Evolutionary conservation across 331 rosid species (phyloP), one percentile per base, ranked within the genome.

Genomic region (Spiraea crenata): DNA sequence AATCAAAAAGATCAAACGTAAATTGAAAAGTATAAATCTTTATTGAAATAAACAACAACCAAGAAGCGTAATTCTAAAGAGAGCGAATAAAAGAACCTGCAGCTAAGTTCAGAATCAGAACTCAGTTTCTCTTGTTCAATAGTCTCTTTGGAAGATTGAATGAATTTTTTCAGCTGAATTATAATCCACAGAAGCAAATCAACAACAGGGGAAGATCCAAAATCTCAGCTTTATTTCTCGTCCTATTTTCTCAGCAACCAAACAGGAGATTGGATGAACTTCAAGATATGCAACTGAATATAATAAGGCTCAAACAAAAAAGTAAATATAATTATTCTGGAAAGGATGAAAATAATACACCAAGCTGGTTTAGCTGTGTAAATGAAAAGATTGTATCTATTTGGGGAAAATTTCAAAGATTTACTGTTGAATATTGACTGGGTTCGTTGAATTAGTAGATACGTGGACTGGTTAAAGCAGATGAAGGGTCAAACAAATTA

Each of bases 181-280:
- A 17, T 76, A 71, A 65, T 57, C 66, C 40, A 17, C n/a, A 35
- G 70, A 50, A 55, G 49, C 54, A 15, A 34, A 69, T 31, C 25
- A 38, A 66, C 49, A 3, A 63, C 47, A 46, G 41, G 14, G 19
- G 72, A 67, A 13, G 68, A 63, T 57, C 72, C 45, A 57, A 56
- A 25, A 63, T 49, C 25, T 46, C 49, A 16, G 57, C 46, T 37
- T 25, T 25, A 25, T 25, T 67, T 67, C 19, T 55, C 60, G 49
- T 25, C 63, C 6, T 41, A 50, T 48, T 72, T 56, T 34, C 71
- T 58, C 62, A 46, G 60, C 63, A 71, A 70, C 65, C 69, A 42
- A 46, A 61, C 49, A 52, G 61, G 40, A 35, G 68, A 56, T 25
- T 20, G 63, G 17, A 65, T 44, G 66, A 42, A 54, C 51, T 40